phyloP scores from a whole-genome alignment of 495 filamentous ascomycete species.

The Hypoxylon fragiforme region DNA sequence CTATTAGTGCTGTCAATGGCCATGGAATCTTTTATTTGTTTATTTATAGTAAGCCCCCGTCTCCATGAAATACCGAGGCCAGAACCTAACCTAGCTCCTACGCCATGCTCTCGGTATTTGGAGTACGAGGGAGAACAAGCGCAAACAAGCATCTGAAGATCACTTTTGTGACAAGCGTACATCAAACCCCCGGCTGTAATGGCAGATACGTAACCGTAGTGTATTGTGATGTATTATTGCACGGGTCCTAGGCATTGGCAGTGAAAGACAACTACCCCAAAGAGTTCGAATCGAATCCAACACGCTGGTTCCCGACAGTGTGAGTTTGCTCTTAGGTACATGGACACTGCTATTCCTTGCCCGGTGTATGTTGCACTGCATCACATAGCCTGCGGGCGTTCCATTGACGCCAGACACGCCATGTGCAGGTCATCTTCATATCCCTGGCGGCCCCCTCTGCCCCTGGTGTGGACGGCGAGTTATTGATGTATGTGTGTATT shows the following conservation, averaged over 20 bases:
- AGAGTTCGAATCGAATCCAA: conserved; percentile 17
- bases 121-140: conserved; percentile 12
- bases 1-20: conserved; percentile 10
- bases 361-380: conserved; percentile 26
- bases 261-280: no score
- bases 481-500: not conserved
- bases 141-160: conserved; percentile 25
- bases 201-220: no score
- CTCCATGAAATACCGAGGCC: conserved; percentile 13
- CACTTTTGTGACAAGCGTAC: conserved; percentile 12
- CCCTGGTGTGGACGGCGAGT: conserved; percentile 10
- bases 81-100: not conserved
- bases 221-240: no score
- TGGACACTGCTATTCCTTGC: conserved; percentile 14
- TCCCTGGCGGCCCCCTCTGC: conserved; percentile 15
- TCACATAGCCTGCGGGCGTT: conserved; percentile 25
- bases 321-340: not conserved
- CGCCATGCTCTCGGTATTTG: conserved; percentile 21
- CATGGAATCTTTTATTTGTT: conserved; percentile 3
- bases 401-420: conserved; percentile 33
- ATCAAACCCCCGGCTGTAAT: conserved; percentile 22
- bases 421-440: conserved; percentile 31
- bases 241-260: conserved; percentile 21
- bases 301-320: conserved; percentile 26
- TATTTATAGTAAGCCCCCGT: conserved; percentile 31